Percentiles rank a stretch among this genome's conserved stretches.
Evolutionary conservation across 176 grass and related monocot species (phyloP).

Genomic region (Aegilops speltoides): DNA sequence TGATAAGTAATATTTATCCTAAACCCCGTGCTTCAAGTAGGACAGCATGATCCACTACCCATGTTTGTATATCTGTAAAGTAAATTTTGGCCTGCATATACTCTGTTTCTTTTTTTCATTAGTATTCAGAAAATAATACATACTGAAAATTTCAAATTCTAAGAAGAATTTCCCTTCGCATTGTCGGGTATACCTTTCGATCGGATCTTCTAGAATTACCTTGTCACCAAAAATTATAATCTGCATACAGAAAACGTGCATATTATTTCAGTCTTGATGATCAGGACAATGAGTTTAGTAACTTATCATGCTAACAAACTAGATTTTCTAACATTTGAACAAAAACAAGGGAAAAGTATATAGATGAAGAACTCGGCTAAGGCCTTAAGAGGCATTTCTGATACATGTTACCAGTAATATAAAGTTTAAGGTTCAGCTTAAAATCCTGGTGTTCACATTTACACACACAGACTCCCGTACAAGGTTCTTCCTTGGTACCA

Average conservation of each 20-base stretch:
- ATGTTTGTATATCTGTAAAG: neutral
- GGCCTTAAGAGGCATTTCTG: neutral
- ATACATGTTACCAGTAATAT: neutral
- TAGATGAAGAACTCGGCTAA: neutral
- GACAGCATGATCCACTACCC: neutral
- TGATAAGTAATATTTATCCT: neutral
- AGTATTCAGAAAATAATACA: neutral
- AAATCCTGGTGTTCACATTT: neutral
- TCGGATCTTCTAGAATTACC: constrained; percentile 78
- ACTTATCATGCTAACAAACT: neutral
- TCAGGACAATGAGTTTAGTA: neutral
- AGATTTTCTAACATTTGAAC: constrained; percentile 17
- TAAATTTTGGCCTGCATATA: constrained; percentile 5
- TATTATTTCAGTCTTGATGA: constrained; percentile 22
- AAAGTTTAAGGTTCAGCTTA: neutral
- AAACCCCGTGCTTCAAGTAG: constrained; percentile 24
- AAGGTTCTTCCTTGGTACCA: neutral
- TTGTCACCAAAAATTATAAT: constrained; percentile 91
- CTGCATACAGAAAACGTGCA: constrained; percentile 45
- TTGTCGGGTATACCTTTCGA: constrained; percentile 59
- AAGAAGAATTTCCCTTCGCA: constrained; percentile 7
- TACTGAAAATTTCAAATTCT: neutral
- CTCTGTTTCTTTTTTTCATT: neutral
- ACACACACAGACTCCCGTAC: neutral
- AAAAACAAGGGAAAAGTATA: neutral